Evolutionary conservation across 805 yeast species (phyloP).

Genomic region (Candida maris): DNA sequence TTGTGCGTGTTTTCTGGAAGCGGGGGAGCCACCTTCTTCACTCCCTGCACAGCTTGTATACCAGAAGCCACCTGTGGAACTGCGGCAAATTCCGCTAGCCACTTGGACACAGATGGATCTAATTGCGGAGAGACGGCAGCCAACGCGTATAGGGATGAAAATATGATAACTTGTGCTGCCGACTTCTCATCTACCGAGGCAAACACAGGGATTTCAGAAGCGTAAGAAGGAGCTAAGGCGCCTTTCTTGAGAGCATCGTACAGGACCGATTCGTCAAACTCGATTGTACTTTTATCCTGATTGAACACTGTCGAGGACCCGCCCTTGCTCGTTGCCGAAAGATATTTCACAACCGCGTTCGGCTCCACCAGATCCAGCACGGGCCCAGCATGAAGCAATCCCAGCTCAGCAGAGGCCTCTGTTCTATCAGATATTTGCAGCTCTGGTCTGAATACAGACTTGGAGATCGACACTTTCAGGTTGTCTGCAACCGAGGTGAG

Average conservation of each 20-base stretch:
- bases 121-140: slow-evolving; percentile 20
- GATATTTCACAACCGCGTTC: slow-evolving; percentile 66
- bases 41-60: slow-evolving; percentile 44
- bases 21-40: slow-evolving; percentile 33
- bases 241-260: slow-evolving; percentile 38
- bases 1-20: slow-evolving; percentile 41
- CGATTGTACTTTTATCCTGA: slow-evolving; percentile 26
- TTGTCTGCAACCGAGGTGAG: slow-evolving; percentile 34
- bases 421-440: slow-evolving; percentile 24
- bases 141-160: slow-evolving; percentile 53
- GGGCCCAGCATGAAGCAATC: slow-evolving; percentile 33
- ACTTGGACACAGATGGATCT: slow-evolving; percentile 20
- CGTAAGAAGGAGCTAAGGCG: slow-evolving; percentile 24
- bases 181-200: slow-evolving; percentile 31
- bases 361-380: slow-evolving; percentile 55
- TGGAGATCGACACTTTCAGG: slow-evolving; percentile 44
- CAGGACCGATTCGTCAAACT: slow-evolving; percentile 43
- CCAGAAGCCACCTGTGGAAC: slow-evolving; percentile 42
- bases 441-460: slow-evolving; percentile 29
- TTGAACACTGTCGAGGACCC: slow-evolving; percentile 15
- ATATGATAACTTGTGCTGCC: slow-evolving; percentile 55
- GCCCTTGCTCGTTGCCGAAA: slow-evolving; percentile 33
- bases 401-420: slow-evolving; percentile 19
- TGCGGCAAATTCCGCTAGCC: slow-evolving; percentile 42
- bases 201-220: slow-evolving; percentile 13